Evolutionary conservation across 163 green algal species (phyloP).

Genomic region (Scenedesmus sp.): DNA sequence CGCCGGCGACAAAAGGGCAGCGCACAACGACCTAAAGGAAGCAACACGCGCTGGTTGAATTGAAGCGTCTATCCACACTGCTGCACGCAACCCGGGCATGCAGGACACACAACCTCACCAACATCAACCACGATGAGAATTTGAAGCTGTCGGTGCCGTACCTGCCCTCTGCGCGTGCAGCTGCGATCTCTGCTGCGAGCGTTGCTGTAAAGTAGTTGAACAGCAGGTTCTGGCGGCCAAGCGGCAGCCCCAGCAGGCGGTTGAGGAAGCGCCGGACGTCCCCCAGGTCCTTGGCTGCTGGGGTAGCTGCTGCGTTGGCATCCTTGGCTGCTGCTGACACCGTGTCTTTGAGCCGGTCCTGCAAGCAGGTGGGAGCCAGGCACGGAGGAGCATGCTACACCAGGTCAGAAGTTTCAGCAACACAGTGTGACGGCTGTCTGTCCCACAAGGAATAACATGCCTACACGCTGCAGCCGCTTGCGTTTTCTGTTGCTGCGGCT

Average conservation of each 20-base stretch:
- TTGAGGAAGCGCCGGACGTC: conserved; percentile 90
- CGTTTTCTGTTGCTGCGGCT: neutral
- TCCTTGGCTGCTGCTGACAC: neutral
- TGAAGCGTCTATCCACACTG: too few species aligned
- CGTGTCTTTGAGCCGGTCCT: conserved; percentile 5
- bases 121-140: too few species aligned
- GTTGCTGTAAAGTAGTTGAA: conserved; percentile 78
- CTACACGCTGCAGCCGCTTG: too few species aligned
- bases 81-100: too few species aligned
- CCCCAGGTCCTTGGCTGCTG: conserved; percentile 11
- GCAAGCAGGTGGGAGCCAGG: neutral
- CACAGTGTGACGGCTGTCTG: too few species aligned
- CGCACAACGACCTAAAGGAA: too few species aligned
- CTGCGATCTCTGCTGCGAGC: conserved; percentile 73
- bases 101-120: too few species aligned
- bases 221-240: conserved; percentile 85
- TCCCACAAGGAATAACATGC: too few species aligned
- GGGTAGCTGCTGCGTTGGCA: neutral
- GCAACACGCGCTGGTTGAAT: too few species aligned
- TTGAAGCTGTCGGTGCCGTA: too few species aligned
- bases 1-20: too few species aligned
- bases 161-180: conserved; percentile 80
- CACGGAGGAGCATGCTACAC: neutral
- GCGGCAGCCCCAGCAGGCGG: conserved; percentile 86
- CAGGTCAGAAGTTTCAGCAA: neutral